Base-by-base conservation (phyloP, 2,329 filamentous ascomycete genomes). In the Apiospora koreana region DNA sequence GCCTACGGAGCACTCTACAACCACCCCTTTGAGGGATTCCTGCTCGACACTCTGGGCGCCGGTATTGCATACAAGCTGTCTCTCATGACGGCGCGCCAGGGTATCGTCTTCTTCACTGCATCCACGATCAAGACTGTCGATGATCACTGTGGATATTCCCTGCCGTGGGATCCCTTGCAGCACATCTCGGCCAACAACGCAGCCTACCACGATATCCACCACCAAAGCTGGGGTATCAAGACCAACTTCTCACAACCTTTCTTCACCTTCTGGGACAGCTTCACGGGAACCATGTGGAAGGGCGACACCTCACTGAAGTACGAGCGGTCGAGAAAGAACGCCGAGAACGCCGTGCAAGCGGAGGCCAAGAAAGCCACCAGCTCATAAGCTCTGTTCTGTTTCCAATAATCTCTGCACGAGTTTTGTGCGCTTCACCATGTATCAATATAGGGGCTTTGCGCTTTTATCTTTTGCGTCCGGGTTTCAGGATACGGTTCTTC, bases 151-250 rank as follows among this genome's bases (percentile, higher is more conserved):
- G 96, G 96, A 74, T 99, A 98, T 79, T 87, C 90, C n/a, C 91
- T 99, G 72, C 96, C 96, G 1, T 98, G 93, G 90, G 96, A 99
- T 80, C 95, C 95, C 2, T 86, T 98, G 69, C 95, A 98, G 86
- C 91, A 92, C 79, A 87, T 98, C 72, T 97, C 95, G 62, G 93
- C 93, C 80, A 98, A 99, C 86, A 98, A 98, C 76, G 95, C 96
- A 35, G 92, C 91, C 45, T 99, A 98, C 82, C 96, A 99, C 79
- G 96, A 99, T 79, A 95, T 99, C 71, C 96, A 99, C 82, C 96
- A 99, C 83, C 96, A 99, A 83, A 97, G 93, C 82, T 98, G 95
- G 95, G 96, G 96, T 70, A 97, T 99, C 87, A 99, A 98, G 88
- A 93, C 92, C 74, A 97, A 97, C 83, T 97, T 94, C 81, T 92